Conservation (phyloP, 768 basidiomycete species). For the Candolleomyces eurysporus region DNA sequence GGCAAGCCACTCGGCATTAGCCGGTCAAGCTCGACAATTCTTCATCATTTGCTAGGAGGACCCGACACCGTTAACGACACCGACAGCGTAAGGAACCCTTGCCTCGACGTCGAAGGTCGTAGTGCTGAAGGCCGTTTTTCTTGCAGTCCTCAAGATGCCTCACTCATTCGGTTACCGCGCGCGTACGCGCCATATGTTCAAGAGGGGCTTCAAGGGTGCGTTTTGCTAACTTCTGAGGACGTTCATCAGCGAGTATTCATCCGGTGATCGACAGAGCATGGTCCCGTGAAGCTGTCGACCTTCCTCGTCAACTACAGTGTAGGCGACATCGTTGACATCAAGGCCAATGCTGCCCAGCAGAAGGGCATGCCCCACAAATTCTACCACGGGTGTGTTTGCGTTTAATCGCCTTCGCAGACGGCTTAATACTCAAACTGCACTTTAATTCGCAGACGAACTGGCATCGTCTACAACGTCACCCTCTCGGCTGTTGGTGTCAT, state of each 20-base stretch:
- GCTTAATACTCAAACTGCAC: not conserved
- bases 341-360: constrained; percentile 98
- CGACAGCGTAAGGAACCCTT: constrained; percentile 41
- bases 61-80: constrained; percentile 43
- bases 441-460: constrained; percentile 73
- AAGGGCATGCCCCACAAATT: constrained; percentile 99
- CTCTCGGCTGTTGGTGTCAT: constrained; percentile 94
- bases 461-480: constrained; percentile 98
- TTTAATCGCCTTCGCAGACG: constrained; percentile 2
- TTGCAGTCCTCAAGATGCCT: constrained; percentile 82
- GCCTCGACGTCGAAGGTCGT: constrained; percentile 1
- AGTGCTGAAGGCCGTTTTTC: constrained; percentile 1
- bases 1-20: constrained; percentile 60
- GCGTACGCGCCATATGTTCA: constrained; percentile 99
- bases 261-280: constrained; percentile 61
- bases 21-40: constrained; percentile 31
- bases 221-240: constrained; percentile 12
- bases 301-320: constrained; percentile 92
- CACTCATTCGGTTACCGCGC: constrained; percentile 99
- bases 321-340: constrained; percentile 99
- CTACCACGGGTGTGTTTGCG: constrained; percentile 82
- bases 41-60: constrained; percentile 21
- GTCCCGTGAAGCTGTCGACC: constrained; percentile 86
- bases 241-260: constrained; percentile 10
- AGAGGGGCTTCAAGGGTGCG: constrained; percentile 95